These are phyloP conservation scores for Serendipita indica DNA, from an alignment of 768 basidiomycete genomes.

Conservation along the genomic window DNA sequence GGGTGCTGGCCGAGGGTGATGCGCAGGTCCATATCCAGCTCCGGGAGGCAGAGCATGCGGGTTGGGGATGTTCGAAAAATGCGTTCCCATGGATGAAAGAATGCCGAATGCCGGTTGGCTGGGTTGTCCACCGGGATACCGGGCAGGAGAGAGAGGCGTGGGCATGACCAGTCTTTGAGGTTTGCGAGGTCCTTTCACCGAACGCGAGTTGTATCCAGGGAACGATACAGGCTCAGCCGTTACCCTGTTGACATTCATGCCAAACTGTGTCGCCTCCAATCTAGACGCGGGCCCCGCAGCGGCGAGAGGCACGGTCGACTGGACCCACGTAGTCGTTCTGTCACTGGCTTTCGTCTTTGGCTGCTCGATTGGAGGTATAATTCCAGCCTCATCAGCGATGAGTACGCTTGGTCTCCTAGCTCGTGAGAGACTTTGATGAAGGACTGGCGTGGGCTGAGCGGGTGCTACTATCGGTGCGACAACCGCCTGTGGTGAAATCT, in stretches of 20 bases:
- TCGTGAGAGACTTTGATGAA: not conserved
- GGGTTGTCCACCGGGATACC: slow-evolving; percentile 10
- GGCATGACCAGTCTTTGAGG: slow-evolving; percentile 13
- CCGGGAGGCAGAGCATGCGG: not conserved
- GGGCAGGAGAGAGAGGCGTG: slow-evolving; percentile 14
- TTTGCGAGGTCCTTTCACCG: not conserved
- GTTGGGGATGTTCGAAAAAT: slow-evolving; percentile 14
- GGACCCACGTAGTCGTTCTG: slow-evolving; percentile 6
- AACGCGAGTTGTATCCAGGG: no score
- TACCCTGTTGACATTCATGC: no score
- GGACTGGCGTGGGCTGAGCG: slow-evolving; percentile 6
- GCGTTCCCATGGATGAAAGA: no score
- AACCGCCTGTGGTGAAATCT: not conserved
- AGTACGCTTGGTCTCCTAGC: not conserved
- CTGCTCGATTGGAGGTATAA: not conserved
- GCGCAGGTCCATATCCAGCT: not conserved
- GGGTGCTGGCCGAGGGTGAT: no score
- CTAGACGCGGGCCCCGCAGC: no score
- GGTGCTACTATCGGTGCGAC: not conserved
- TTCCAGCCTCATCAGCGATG: slow-evolving; percentile 5
- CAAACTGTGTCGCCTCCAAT: no score
- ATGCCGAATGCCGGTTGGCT: not conserved
- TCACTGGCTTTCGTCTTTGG: not conserved
- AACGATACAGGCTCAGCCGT: no score
- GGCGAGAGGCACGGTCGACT: not conserved